Conservation (phyloP, 805 yeast genomes). For the Metschnikowia reukaufii region DNA sequence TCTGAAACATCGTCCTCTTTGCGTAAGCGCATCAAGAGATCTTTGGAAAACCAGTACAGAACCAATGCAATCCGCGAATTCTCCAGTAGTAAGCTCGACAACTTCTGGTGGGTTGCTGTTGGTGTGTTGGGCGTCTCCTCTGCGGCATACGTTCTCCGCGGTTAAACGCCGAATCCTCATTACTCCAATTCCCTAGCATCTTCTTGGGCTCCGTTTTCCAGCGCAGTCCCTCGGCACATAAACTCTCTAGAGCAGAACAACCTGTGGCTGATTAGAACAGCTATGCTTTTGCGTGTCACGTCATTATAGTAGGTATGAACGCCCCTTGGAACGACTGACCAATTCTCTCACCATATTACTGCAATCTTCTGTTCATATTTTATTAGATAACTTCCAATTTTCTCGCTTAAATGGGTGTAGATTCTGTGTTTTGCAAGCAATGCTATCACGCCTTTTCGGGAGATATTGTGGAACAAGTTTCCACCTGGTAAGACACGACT, state of each 20-base stretch:
- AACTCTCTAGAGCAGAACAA: background rate
- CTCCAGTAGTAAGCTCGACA: slow-evolving; percentile 35
- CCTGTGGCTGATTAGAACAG: background rate
- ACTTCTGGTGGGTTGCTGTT: slow-evolving; percentile 59
- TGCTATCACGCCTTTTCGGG: too few species aligned
- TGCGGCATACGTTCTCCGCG: slow-evolving; percentile 30
- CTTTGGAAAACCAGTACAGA: slow-evolving; percentile 75
- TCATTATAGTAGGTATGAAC: too few species aligned
- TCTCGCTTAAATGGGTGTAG: too few species aligned
- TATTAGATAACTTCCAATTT: background rate
- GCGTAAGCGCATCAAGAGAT: slow-evolving; percentile 58
- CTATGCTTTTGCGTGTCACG: too few species aligned
- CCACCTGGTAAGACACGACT: too few species aligned
- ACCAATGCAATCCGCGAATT: slow-evolving; percentile 66
- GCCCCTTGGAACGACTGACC: too few species aligned
- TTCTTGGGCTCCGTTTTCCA: too few species aligned
- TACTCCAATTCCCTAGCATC: background rate
- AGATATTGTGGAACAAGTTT: too few species aligned
- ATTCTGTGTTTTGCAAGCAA: too few species aligned
- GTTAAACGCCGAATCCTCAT: too few species aligned
- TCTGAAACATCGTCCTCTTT: slow-evolving; percentile 35
- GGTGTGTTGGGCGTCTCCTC: slow-evolving; percentile 45
- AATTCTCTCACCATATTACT: too few species aligned
- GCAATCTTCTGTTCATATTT: background rate
- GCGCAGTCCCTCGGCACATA: background rate